phyloP scores from a whole-genome alignment of 495 filamentous ascomycete genomes.

The Poronia punctata region DNA sequence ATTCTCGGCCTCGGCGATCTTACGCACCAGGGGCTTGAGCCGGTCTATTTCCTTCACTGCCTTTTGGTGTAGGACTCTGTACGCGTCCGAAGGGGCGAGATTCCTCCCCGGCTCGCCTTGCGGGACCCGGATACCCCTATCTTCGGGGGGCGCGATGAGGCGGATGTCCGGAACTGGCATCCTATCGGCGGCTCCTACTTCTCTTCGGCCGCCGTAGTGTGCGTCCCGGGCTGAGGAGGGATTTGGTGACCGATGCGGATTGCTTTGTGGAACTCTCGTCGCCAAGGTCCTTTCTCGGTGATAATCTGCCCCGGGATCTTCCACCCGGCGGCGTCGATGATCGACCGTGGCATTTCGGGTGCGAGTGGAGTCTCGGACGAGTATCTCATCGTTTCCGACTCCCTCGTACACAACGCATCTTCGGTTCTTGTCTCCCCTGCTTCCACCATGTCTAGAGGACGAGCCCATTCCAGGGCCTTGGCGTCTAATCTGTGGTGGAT shows the following conservation, averaged over 20 bases:
- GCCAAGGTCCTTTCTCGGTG: neutral
- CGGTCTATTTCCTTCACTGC: conserved; percentile 3
- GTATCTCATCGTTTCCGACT: too few relatives aligned
- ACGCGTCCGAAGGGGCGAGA: conserved; percentile 1
- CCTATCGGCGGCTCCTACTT: neutral
- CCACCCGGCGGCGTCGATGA: too few relatives aligned
- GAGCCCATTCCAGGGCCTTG: neutral
- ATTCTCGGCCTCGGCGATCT: conserved; percentile 11
- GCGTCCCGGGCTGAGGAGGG: too few relatives aligned
- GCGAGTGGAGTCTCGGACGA: too few relatives aligned
- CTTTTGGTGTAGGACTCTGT: conserved; percentile 6
- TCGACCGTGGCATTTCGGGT: too few relatives aligned
- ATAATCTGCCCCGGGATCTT: neutral
- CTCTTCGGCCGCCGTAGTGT: too few relatives aligned
- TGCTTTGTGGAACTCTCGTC: too few relatives aligned
- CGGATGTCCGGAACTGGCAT: neutral
- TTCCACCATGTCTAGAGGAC: neutral
- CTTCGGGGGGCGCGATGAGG: neutral
- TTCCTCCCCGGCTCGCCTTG: neutral
- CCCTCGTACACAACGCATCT: too few relatives aligned
- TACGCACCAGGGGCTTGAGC: conserved; percentile 11
- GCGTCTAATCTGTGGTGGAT: neutral
- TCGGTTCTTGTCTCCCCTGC: neutral
- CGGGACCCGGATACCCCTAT: neutral
- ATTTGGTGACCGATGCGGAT: too few relatives aligned